phyloP scores from a whole-genome alignment of 2,329 filamentous ascomycete genomes.

The Orbilia oligospora region DNA sequence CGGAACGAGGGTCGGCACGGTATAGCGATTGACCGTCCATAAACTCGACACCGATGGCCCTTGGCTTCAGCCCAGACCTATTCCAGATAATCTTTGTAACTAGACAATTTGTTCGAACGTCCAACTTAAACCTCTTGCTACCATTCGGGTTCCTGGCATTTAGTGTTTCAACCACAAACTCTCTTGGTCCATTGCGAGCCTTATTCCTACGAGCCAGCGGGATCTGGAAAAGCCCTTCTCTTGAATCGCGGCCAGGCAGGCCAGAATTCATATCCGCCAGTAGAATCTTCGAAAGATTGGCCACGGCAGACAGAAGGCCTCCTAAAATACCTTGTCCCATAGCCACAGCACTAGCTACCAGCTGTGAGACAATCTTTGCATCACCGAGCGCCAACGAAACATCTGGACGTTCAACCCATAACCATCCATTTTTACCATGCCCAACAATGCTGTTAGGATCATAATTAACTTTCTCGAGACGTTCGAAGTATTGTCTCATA shows the following conservation, averaged over 20 bases:
- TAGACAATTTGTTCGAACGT: slow-evolving; percentile 63
- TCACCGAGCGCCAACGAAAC: slow-evolving; percentile 53
- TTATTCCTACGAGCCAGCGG: slow-evolving; percentile 61
- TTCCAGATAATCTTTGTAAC: slow-evolving; percentile 68
- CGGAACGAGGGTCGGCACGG: slow-evolving; percentile 68
- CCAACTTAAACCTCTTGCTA: slow-evolving; percentile 59
- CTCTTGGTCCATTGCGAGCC: slow-evolving; percentile 62
- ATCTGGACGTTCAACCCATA: slow-evolving; percentile 62
- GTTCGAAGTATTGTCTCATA: slow-evolving; percentile 68
- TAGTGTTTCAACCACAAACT: slow-evolving; percentile 64
- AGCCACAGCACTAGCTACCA: slow-evolving; percentile 64
- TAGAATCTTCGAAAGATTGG: slow-evolving; percentile 64
- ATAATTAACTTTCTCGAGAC: slow-evolving; percentile 69
- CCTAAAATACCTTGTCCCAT: slow-evolving; percentile 63
- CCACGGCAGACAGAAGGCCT: slow-evolving; percentile 54
- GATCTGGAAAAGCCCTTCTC: slow-evolving; percentile 63
- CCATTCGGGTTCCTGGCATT: slow-evolving; percentile 63
- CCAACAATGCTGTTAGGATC: slow-evolving; percentile 66
- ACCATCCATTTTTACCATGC: slow-evolving; percentile 69
- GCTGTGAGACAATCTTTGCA: slow-evolving; percentile 60
- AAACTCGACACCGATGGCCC: slow-evolving; percentile 69
- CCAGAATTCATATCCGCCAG: slow-evolving; percentile 63
- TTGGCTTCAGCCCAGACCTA: slow-evolving; percentile 65
- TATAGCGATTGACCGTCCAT: slow-evolving; percentile 68
- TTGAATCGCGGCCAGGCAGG: slow-evolving; percentile 59